Evolutionary conservation across 2,329 filamentous ascomycete genomes (phyloP).

Genomic region (Diplodia seriata): DNA sequence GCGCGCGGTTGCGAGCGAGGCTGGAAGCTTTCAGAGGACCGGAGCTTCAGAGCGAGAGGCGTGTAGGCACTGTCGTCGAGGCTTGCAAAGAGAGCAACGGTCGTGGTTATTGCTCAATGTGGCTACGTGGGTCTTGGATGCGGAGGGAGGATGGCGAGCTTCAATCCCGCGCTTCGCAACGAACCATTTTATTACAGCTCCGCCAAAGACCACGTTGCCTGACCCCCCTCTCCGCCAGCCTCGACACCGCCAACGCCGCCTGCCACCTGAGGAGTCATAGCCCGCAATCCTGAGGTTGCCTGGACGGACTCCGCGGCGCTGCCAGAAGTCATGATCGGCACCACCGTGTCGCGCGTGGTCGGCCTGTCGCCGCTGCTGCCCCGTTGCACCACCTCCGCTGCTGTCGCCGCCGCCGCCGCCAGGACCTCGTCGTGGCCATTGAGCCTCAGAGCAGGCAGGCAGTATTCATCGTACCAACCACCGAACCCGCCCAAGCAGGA

Average conservation of each 20-base stretch:
- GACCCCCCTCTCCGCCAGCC: conserved; percentile 5
- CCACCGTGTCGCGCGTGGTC: conserved; percentile 11
- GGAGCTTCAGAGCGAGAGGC: neutral
- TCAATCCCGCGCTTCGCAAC: conserved; percentile 18
- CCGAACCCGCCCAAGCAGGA: conserved; percentile 18
- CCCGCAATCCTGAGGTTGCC: conserved; percentile 8
- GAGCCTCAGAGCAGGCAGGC: conserved; percentile 2
- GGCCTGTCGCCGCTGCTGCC: conserved; percentile 19
- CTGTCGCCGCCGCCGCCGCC: neutral
- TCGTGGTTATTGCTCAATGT: conserved; percentile 16
- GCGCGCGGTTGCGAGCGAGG: conserved; percentile 4
- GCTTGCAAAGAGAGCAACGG: neutral
- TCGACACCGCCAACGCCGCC: conserved; percentile 14
- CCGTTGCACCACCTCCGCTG: conserved; percentile 15
- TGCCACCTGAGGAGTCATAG: conserved; percentile 17
- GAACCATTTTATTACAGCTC: conserved; percentile 15
- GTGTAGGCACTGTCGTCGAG: neutral
- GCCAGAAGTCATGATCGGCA: conserved; percentile 21
- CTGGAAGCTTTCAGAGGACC: neutral
- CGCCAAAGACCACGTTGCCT: conserved; percentile 31
- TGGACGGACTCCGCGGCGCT: neutral
- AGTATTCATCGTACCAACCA: conserved; percentile 27
- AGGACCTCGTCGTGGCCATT: neutral
- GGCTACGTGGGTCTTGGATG: conserved; percentile 28
- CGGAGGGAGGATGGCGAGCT: conserved; percentile 14